Conservation (phyloP, 2,329 filamentous ascomycete species). For the Diatrype stigma region DNA sequence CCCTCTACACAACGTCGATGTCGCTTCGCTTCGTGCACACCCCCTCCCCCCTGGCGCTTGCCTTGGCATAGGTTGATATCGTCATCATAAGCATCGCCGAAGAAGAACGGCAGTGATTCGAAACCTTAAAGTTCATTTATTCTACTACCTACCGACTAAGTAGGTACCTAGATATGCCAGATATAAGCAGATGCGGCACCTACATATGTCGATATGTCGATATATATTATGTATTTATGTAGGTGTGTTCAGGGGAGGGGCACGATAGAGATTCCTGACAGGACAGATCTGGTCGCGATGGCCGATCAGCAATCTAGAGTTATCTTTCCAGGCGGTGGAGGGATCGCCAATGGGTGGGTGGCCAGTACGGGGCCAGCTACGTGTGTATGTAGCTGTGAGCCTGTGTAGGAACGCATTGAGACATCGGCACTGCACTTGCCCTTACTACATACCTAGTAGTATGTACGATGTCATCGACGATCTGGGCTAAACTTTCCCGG, state of each 20-base stretch:
- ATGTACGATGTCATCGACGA: not conserved
- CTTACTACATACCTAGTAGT: too few species aligned
- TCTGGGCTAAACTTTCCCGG: not conserved
- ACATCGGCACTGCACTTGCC: not conserved
- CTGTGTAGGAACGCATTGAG: not conserved
- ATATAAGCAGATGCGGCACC: not conserved
- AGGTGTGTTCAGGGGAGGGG: too few species aligned
- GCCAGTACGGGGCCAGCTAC: too few species aligned
- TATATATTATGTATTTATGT: too few species aligned
- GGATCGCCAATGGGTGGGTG: not conserved
- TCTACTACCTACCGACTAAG: too few species aligned
- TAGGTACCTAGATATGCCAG: not conserved
- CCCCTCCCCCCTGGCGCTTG: not conserved
- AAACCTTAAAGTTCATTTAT: not conserved
- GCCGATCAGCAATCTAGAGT: too few species aligned
- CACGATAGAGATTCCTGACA: too few species aligned
- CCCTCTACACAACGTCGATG: not conserved
- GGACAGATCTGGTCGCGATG: too few species aligned
- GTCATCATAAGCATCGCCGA: not conserved
- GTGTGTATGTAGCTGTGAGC: too few species aligned
- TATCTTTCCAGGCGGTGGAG: not conserved
- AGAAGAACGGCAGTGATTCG: not conserved
- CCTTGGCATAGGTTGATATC: not conserved
- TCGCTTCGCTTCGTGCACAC: not conserved
- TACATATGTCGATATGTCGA: too few species aligned